Base-by-base conservation (phyloP, 2,329 filamentous ascomycete genomes). In the Apiospora kogelbergensis region DNA sequence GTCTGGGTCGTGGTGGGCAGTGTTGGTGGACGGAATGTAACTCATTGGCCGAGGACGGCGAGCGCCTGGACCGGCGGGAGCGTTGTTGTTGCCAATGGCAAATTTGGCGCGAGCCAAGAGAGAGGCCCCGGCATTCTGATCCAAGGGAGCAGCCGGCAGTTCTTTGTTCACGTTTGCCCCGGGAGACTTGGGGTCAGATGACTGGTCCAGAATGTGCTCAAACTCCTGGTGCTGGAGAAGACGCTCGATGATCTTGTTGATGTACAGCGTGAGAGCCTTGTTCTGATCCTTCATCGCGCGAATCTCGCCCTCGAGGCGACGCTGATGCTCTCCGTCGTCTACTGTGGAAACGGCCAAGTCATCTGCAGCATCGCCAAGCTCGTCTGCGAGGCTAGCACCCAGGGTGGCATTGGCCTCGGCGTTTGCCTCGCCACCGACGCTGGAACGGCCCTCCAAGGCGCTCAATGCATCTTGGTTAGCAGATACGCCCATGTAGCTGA, bases 201-300 rank as follows among this genome's bases (percentile, higher is more conserved):
- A 93, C 79, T 93, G 92, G 78, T 97, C 94, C 48, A 98, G 86
- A 70, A 98, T 97, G 71, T 93, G 90, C 82, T 99, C 95, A 74
- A 97, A 98, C 74, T 97, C 95, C 76, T 97, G 93, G 81, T 98
- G 93, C 78, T 97, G 93, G 71, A 99, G 87, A 60, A 99, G 89
- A 68, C 96, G 92, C 80, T 96, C 96, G 79, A 99, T 97, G 80
- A 99, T 98, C 83, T 96, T 97, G 88, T 98, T 97, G 84, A 99
- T 98, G 84, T 99, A 99, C 73, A 98, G 85, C 30, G 94, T 97
- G 74, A 99, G 85, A 40, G 96, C 96, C 84, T 98, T 98, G 85
- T 99, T 98, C 84, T 97, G 91, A 79, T 97, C 95, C 82, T 93
- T 95, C 74, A 93, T 84, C 10, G 88, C 86, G 80, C 92, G 94